Evolutionary conservation across 306 rosid species (phyloP).

Genomic region (Pyrus communis): DNA sequence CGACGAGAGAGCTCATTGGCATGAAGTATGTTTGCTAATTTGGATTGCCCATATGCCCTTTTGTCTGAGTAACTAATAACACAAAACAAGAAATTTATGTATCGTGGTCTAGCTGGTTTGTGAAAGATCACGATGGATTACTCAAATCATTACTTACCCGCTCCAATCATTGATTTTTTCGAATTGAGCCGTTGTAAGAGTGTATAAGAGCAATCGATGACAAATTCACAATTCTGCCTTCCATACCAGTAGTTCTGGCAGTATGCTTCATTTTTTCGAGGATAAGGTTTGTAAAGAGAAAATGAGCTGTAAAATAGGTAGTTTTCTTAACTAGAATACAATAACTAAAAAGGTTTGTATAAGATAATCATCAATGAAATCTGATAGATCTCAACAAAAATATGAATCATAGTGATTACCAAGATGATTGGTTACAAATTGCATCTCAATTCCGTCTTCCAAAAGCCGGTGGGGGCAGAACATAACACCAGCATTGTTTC

Average conservation of each 20-base stretch:
- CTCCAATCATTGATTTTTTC: constrained; percentile 50
- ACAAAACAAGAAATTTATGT: neutral
- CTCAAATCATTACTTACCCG: constrained; percentile 30
- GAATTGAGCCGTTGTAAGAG: constrained; percentile 43
- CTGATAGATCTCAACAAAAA: too few relatives aligned
- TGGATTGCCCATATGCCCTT: constrained; percentile 88
- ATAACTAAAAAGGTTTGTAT: too few relatives aligned
- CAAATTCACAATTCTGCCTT: constrained; percentile 83
- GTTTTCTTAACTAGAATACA: neutral
- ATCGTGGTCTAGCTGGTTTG: neutral
- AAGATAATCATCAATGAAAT: too few relatives aligned
- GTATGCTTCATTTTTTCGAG: constrained; percentile 78
- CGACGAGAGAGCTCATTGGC: constrained; percentile 72
- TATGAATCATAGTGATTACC: constrained; percentile 30
- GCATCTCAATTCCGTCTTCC: constrained; percentile 77
- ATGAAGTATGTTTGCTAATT: constrained; percentile 75
- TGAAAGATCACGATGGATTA: neutral
- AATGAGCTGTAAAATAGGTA: constrained; percentile 52
- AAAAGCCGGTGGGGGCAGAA: constrained; percentile 77
- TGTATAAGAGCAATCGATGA: constrained; percentile 79
- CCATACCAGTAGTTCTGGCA: constrained; percentile 58
- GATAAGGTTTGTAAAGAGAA: constrained; percentile 63
- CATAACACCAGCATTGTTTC: constrained; percentile 99
- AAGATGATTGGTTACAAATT: constrained; percentile 79
- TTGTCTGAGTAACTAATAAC: constrained; percentile 68